These are phyloP conservation scores for Solanum stenotomum DNA, from an alignment of 257 asterid genomes.

Conservation along the genomic window DNA sequence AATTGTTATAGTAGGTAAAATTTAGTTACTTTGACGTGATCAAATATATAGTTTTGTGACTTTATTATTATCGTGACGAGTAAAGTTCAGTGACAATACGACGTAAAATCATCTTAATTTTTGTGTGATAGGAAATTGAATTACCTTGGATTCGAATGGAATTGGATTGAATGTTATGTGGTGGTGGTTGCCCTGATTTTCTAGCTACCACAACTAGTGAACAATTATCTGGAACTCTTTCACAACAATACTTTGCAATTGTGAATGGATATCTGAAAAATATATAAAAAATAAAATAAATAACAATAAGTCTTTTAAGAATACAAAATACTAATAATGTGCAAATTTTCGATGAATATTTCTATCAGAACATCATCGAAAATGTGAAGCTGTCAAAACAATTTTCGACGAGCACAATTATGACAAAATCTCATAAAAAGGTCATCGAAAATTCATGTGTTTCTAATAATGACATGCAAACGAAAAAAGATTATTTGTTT, in stretches of 20 bases:
- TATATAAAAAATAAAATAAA: neutral
- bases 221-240: conserved; percentile 52
- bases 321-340: neutral
- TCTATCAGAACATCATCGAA: neutral
- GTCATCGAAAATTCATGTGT: neutral
- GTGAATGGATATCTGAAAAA: conserved; percentile 21
- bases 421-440: too few species aligned
- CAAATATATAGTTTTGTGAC: too few species aligned
- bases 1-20: neutral
- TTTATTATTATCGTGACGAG: neutral
- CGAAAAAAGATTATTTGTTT: neutral
- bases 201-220: conserved; percentile 42
- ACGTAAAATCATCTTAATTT: neutral
- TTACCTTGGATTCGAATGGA: conserved; percentile 25
- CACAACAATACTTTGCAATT: conserved; percentile 39
- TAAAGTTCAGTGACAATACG: neutral
- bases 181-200: neutral
- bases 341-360: neutral
- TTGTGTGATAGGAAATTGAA: neutral
- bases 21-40: neutral
- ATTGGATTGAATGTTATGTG: conserved; percentile 14
- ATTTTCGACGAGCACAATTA: too few species aligned
- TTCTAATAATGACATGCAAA: neutral
- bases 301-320: neutral
- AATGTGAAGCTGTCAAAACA: neutral